Evolutionary conservation across 1,284 basidiomycete species (phyloP).

Genomic region (Rhodotorula mucilaginosa): DNA sequence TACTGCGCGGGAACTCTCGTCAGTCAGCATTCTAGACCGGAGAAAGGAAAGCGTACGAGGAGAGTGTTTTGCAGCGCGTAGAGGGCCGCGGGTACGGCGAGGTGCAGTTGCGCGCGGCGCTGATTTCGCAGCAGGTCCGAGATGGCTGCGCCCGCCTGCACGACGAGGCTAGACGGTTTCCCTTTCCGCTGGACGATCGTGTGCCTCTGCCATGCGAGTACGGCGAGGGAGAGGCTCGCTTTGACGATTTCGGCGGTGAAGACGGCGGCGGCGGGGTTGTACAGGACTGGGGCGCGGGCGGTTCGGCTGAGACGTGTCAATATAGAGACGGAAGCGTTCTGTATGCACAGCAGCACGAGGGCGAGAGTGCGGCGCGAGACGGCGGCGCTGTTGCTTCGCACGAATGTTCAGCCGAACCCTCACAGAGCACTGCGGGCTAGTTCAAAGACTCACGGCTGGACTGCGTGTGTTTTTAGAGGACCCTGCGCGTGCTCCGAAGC

Average conservation of each 20-base stretch:
- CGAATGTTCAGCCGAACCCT: background rate
- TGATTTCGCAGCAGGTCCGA: slow-evolving; percentile 24
- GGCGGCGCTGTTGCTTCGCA: background rate
- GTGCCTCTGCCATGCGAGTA: slow-evolving; percentile 20
- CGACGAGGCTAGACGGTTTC: background rate
- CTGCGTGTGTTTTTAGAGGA: too few relatives aligned
- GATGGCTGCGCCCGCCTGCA: slow-evolving; percentile 4
- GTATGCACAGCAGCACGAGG: slow-evolving; percentile 36
- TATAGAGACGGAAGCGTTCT: slow-evolving; percentile 43
- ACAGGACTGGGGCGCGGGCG: slow-evolving; percentile 17
- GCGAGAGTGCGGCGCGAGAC: slow-evolving; percentile 14
- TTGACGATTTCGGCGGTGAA: slow-evolving; percentile 43
- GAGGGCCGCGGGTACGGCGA: slow-evolving; percentile 40
- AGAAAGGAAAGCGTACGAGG: slow-evolving; percentile 19
- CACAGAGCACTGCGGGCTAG: background rate
- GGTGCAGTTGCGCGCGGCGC: slow-evolving; percentile 28
- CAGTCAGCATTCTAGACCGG: background rate
- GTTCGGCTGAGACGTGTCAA: slow-evolving; percentile 40
- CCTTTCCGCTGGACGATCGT: background rate
- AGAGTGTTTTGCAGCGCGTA: slow-evolving; percentile 44
- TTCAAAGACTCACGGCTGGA: background rate
- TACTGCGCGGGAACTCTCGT: slow-evolving; percentile 28
- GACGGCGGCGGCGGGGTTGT: slow-evolving; percentile 41
- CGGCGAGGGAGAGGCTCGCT: slow-evolving; percentile 24
- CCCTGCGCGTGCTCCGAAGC: too few relatives aligned